Percentiles rank a stretch among this genome's conserved stretches.
Evolutionary conservation across 1,139 yeast species (phyloP).

Genomic region (Yamadazyma diddensiae): DNA sequence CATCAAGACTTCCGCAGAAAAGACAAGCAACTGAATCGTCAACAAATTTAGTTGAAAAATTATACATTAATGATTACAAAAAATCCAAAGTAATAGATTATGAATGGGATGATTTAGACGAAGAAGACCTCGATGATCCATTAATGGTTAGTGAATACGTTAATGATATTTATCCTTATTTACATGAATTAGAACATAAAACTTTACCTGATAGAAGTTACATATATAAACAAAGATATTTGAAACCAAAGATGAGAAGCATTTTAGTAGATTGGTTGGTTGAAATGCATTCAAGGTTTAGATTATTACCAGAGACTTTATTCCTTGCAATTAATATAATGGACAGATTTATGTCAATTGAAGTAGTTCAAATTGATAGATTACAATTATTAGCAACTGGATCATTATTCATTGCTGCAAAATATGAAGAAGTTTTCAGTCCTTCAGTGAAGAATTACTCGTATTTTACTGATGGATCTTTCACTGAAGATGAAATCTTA

Average conservation of each 20-base stretch:
- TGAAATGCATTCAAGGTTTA: constrained; percentile 84
- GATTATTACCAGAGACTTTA: constrained; percentile 86
- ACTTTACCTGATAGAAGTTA: constrained; percentile 81
- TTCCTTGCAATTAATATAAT: constrained; percentile 84
- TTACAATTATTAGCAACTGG: constrained; percentile 90
- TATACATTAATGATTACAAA: constrained; percentile 26
- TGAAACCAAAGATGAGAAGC: constrained; percentile 83
- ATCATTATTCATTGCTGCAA: constrained; percentile 87
- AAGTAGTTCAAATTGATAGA: constrained; percentile 77
- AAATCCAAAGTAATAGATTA: constrained; percentile 44
- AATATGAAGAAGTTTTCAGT: constrained; percentile 90
- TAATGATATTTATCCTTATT: constrained; percentile 76
- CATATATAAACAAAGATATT: constrained; percentile 68
- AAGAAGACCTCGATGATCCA: constrained; percentile 89
- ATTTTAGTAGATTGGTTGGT: constrained; percentile 94
- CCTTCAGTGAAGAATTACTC: constrained; percentile 89
- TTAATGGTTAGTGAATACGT: constrained; percentile 94
- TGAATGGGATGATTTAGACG: constrained; percentile 89
- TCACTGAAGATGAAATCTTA: constrained; percentile 79
- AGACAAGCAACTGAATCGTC: constrained; percentile 57
- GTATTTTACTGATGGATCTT: constrained; percentile 82
- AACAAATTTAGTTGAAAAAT: constrained; percentile 47
- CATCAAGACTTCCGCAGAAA: constrained; percentile 51
- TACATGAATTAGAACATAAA: constrained; percentile 68
- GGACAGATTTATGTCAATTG: constrained; percentile 86